phyloP scores from a whole-genome alignment of 1,284 basidiomycete species.

The Stygiomarasmius scandens region DNA sequence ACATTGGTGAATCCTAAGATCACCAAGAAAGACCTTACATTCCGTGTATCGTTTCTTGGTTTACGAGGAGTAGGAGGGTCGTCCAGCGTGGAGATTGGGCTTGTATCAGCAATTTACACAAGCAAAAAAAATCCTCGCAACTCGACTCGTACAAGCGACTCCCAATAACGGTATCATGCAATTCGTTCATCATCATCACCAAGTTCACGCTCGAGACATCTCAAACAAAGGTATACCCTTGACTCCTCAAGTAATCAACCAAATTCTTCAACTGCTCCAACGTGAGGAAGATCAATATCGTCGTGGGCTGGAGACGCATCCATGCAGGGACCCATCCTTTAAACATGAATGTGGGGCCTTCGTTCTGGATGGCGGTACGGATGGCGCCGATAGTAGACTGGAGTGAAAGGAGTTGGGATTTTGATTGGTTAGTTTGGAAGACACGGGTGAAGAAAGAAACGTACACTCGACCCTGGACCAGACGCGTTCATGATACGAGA shows the following conservation, averaged over 20 bases:
- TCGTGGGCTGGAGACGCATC: slow-evolving; percentile 84
- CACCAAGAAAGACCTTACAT: too few species aligned
- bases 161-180: too few species aligned
- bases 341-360: slow-evolving; percentile 92
- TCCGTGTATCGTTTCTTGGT: too few species aligned
- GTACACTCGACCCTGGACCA: slow-evolving; percentile 72
- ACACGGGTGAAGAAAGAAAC: slow-evolving; percentile 32
- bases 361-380: slow-evolving; percentile 68
- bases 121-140: not conserved
- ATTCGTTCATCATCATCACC: too few species aligned
- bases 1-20: too few species aligned
- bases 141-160: too few species aligned
- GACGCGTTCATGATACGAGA: slow-evolving; percentile 87
- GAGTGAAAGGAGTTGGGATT: too few species aligned
- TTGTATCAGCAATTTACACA: too few species aligned
- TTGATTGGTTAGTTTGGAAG: too few species aligned
- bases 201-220: too few species aligned
- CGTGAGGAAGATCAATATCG: slow-evolving; percentile 83
- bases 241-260: slow-evolving; percentile 54
- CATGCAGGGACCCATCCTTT: slow-evolving; percentile 89
- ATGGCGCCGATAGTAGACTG: slow-evolving; percentile 77
- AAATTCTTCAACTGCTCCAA: slow-evolving; percentile 76
- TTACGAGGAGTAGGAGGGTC: too few species aligned
- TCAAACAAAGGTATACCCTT: slow-evolving; percentile 12
- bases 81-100: too few species aligned